phyloP scores from a whole-genome alignment of 2,329 filamentous ascomycete genomes.

The Neofusicoccum cordaticola region DNA sequence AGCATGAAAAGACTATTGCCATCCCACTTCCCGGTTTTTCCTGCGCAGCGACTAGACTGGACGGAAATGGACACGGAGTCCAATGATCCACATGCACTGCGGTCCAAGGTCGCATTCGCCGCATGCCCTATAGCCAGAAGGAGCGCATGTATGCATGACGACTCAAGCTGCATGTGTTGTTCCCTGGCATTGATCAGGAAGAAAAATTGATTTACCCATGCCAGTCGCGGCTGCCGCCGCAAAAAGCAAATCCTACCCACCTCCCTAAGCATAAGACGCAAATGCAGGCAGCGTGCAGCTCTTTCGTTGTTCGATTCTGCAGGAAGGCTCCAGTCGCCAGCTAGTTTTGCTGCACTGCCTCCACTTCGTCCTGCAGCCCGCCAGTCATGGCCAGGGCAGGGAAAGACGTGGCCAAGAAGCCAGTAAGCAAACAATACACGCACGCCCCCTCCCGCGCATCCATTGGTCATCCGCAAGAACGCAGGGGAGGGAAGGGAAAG shows the following conservation, averaged over 20 bases:
- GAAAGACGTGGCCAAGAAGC: not conserved
- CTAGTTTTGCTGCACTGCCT: not conserved
- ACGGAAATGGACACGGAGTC: not conserved
- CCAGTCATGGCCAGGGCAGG: not conserved
- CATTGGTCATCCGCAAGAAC: too few species aligned
- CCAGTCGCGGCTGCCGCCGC: slow-evolving; percentile 5
- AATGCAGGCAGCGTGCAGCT: too few species aligned
- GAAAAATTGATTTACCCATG: not conserved
- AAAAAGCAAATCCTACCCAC: not conserved
- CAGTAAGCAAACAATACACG: not conserved
- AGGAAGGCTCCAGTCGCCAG: not conserved
- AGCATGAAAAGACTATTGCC: not conserved
- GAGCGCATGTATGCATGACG: slow-evolving; percentile 11
- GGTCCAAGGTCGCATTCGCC: not conserved
- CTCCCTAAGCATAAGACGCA: too few species aligned
- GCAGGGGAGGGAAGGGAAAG: too few species aligned
- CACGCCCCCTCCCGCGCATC: not conserved
- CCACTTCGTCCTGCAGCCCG: not conserved
- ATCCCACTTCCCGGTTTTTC: not conserved
- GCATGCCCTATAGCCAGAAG: not conserved
- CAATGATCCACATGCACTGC: not conserved
- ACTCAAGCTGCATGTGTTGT: slow-evolving; percentile 4
- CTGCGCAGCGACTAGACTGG: not conserved
- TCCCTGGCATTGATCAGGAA: not conserved
- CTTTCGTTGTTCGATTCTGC: too few species aligned